phyloP scores from a whole-genome alignment of 306 rosid genomes.

The Malus sieversii region DNA sequence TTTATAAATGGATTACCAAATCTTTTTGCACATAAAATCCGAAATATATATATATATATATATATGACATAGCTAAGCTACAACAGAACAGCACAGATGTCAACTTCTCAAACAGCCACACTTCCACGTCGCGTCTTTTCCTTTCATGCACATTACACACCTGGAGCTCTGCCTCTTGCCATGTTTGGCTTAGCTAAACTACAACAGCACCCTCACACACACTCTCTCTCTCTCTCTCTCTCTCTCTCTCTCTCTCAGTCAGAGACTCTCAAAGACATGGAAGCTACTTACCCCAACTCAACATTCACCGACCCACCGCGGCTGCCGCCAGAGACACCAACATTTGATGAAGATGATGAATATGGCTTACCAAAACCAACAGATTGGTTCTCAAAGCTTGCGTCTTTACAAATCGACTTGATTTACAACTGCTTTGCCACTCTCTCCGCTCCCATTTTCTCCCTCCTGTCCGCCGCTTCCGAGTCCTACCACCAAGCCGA shows the following conservation, averaged over 20 bases:
- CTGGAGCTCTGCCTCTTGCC: slow-evolving; percentile 16
- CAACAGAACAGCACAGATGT: slow-evolving; percentile 3
- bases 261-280: not conserved
- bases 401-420: slow-evolving; percentile 38
- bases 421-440: slow-evolving; percentile 35
- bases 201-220: not conserved
- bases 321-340: slow-evolving; percentile 6
- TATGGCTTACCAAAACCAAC: slow-evolving; percentile 27
- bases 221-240: not conserved
- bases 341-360: not conserved
- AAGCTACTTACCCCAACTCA: not conserved
- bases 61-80: too few species aligned
- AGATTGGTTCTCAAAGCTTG: slow-evolving; percentile 32
- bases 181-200: not conserved
- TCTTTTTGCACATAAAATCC: too few species aligned
- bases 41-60: too few species aligned
- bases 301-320: not conserved
- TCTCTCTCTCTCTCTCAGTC: not conserved
- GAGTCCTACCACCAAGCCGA: slow-evolving; percentile 43
- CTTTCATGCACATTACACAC: slow-evolving; percentile 39
- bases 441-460: slow-evolving; percentile 32
- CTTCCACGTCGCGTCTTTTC: slow-evolving; percentile 25
- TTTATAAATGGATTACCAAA: too few species aligned
- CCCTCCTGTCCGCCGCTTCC: slow-evolving; percentile 26
- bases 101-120: slow-evolving; percentile 18